Base-by-base conservation (phyloP, 257 asterid species). In the Knoxia roxburghii region DNA sequence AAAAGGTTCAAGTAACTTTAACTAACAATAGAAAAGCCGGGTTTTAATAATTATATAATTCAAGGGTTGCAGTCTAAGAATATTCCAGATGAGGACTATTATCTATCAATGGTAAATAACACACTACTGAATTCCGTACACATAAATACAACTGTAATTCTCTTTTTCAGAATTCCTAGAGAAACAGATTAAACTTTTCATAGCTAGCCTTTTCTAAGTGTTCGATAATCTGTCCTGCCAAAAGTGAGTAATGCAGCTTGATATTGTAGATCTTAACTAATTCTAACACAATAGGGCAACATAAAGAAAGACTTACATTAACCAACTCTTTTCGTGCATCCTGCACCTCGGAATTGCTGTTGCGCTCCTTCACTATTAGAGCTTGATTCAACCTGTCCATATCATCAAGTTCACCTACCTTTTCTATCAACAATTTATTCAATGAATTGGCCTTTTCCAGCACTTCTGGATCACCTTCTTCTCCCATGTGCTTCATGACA, bases 301-400 rank as follows among this genome's bases (percentile, higher is more conserved):
- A n/a, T 46, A 49, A 67, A 61, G 30, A 64, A 67, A 50, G 49
- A 72, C 90, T 86, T 79, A 94, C 99, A 69, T 87, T 83, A 73
- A 88, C 68, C 88, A 94, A 69, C 74, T 88, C 99, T 84, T 85
- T 94, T 24, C 96, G 91, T 27, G 99, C 97, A 24, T 90, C 99
- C 76, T 90, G 99, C 71, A 94, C 82, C 79, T 86, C 96, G 24
- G 85, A 90, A 67, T 90, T 94, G 75, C 84, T 79, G 73, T 77
- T 89, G 70, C 89, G 91, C 76, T 94, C 97, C 81, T 82, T 80
- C 55, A 85, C 79, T n/a, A 90, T 73, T 48, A 88, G 76, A 55
- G 87, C 76, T 70, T 86, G 95, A 83, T 87, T 86, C 68, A 85
- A 64, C 48, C 82, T 61, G 51, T 81, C 85, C 68, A 86, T 55